These are phyloP conservation scores for Chernovozyma sophiae-reginae DNA, from an alignment of 1,139 yeast species.

Conservation along the genomic window DNA sequence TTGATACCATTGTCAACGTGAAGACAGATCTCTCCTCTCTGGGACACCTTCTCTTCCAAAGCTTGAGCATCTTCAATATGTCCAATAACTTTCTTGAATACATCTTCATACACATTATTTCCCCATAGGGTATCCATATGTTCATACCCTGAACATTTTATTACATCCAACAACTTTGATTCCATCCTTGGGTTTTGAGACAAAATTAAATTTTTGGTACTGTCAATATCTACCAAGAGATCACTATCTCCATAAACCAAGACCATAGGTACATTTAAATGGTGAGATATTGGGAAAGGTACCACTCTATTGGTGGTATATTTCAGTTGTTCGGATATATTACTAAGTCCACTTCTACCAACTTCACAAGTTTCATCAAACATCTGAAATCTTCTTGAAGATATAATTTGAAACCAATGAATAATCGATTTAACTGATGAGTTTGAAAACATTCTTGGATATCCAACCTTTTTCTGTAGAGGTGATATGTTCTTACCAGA, in stretches of 20 bases:
- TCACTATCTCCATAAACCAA: constrained; percentile 40
- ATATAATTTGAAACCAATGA: constrained; percentile 48
- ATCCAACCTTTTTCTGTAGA: constrained; percentile 37
- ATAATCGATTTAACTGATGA: constrained; percentile 42
- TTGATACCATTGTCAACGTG: too few relatives aligned
- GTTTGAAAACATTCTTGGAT: constrained; percentile 46
- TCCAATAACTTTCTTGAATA: constrained; percentile 17
- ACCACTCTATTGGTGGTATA: constrained; percentile 47
- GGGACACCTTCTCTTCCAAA: too few relatives aligned
- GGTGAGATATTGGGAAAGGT: constrained; percentile 48
- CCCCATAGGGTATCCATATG: constrained; percentile 39
- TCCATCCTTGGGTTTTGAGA: constrained; percentile 24
- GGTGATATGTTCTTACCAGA: constrained; percentile 28
- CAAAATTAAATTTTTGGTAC: constrained; percentile 23
- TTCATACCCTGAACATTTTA: constrained; percentile 26
- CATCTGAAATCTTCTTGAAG: constrained; percentile 42
- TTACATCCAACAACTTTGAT: constrained; percentile 19
- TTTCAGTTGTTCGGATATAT: constrained; percentile 20
- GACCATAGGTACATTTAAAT: constrained; percentile 39
- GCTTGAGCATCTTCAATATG: constrained; percentile 8
- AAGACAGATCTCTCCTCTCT: too few relatives aligned
- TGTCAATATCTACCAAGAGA: constrained; percentile 38
- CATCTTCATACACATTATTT: constrained; percentile 25
- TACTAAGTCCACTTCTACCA: constrained; percentile 19
- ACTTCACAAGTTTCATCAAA: constrained; percentile 38